phyloP scores from a whole-genome alignment of 176 grass and related monocot genomes.

The Zea luxurians region DNA sequence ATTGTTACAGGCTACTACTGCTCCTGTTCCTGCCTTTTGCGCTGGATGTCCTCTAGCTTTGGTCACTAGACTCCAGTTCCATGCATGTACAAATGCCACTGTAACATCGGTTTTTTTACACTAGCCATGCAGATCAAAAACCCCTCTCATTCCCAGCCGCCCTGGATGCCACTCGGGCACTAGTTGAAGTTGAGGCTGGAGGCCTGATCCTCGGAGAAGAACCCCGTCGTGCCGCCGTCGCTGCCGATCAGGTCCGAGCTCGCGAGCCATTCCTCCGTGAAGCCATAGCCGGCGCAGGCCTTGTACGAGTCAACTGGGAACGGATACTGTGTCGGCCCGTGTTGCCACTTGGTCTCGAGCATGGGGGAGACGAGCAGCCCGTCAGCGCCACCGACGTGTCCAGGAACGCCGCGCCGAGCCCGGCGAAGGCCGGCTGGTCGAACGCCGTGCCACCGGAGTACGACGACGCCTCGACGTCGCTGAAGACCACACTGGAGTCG shows the following conservation, averaged over 20 bases:
- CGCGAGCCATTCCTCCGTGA: too few relatives aligned
- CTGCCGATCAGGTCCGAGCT: too few relatives aligned
- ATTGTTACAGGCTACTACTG: neutral
- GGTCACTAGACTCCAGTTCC: neutral
- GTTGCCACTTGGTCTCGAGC: constrained; percentile 42
- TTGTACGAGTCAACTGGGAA: constrained; percentile 31
- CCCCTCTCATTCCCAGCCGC: neutral
- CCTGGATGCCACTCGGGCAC: constrained; percentile 28
- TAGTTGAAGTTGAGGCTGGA: constrained; percentile 47
- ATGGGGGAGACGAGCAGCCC: constrained; percentile 32
- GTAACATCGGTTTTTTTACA: constrained; percentile 34
- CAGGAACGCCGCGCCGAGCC: constrained; percentile 38
- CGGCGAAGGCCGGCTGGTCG: constrained; percentile 19
- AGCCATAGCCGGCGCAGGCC: constrained; percentile 14
- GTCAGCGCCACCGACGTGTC: too few relatives aligned
- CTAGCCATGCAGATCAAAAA: constrained; percentile 36
- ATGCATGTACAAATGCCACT: constrained; percentile 22
- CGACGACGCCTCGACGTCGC: constrained; percentile 52
- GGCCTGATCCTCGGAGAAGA: constrained; percentile 38
- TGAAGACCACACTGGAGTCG: constrained; percentile 71
- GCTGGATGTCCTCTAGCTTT: too few relatives aligned
- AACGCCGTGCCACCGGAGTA: constrained; percentile 40
- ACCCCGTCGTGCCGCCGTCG: too few relatives aligned
- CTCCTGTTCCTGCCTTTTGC: neutral
- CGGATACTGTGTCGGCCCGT: constrained; percentile 17